Base-by-base conservation (phyloP, 2,329 filamentous ascomycete species). In the Elsinoe australis region DNA sequence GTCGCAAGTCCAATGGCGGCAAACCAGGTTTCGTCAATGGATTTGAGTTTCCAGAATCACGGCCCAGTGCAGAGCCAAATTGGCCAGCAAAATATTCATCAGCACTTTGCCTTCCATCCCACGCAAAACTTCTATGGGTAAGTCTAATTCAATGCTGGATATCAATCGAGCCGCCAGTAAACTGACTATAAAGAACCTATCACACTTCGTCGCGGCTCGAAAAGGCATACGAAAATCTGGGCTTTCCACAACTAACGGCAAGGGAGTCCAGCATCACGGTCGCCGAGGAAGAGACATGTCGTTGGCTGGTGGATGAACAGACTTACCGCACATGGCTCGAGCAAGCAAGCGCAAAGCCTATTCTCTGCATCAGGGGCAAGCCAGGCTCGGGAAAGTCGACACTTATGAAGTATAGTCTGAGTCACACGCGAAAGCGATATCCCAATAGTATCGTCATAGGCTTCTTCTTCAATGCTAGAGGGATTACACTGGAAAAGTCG, bases 291-390 rank as follows among this genome's bases (percentile, higher is more conserved):
- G 5, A 5, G 5, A 32, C 29, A 4, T 32, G 29, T 15, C 29
- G 8, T 5, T 32, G 29, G 29, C n/a, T 32, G 4, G 4, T 32
- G 29, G 29, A 32, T 15, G 17, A 8, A 12, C n/a, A 7, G 4
- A 4, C n/a, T 7, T 32, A n/a, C 10, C 29, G 29, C 4, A 15
- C n/a, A 12, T 32, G 29, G 29, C 3, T 32, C 29, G 2, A 12
- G 8, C 4, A 15, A 5, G 12, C 29, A 3, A 15, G 17, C 12
- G 29, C n/a, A 15, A 32, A 32, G 8, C 4, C 29, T 2, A 32
- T 53, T 3, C 15, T 54, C 3, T 54, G 53, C 51, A 46, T 54
- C 33, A 54, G 53, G 45, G 51, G 51, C 1, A 54, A 53, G 9
- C 46, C 53, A 2, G 53, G 53, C 8, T 31, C 47, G 4, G 53